Percentiles rank a stretch among this genome's conserved stretches.
These are phyloP conservation scores for Hemisphaericaspora nanyangensis DNA, from an alignment of 805 yeast species.

Conservation along the genomic window DNA sequence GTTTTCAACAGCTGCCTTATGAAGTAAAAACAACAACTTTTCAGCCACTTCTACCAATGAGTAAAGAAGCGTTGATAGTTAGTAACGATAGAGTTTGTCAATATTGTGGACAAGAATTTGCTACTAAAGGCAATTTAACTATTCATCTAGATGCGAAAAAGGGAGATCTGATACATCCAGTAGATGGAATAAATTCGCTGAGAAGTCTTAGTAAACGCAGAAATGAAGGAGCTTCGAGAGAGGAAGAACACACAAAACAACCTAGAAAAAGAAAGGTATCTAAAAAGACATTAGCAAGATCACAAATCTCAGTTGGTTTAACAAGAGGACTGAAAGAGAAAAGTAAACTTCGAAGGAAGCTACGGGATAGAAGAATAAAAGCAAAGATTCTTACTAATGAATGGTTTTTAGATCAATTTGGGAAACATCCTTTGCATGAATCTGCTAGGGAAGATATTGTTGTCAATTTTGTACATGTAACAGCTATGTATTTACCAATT, in stretches of 20 bases:
- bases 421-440: conserved; percentile 5
- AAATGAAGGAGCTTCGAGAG: not conserved
- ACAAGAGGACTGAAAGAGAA: conserved; percentile 27
- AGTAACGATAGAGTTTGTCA: conserved; percentile 36
- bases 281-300: conserved; percentile 40
- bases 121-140: conserved; percentile 58
- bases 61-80: not conserved
- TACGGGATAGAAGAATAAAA: conserved; percentile 38
- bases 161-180: conserved; percentile 52
- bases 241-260: not conserved
- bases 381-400: conserved; percentile 24
- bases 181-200: conserved; percentile 41
- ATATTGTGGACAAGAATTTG: conserved; percentile 51
- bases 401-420: conserved; percentile 12
- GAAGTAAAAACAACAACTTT: not conserved
- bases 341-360: conserved; percentile 41
- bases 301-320: conserved; percentile 7
- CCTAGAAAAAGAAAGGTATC: conserved; percentile 39
- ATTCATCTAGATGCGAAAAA: conserved; percentile 55
- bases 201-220: conserved; percentile 22
- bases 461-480: conserved; percentile 8
- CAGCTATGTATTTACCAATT: conserved; percentile 10
- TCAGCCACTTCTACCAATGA: not conserved
- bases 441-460: not conserved
- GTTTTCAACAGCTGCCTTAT: not conserved